These are phyloP conservation scores for Penicillium janthinellum DNA, from an alignment of 2,329 filamentous ascomycete species.

Conservation along the genomic window DNA sequence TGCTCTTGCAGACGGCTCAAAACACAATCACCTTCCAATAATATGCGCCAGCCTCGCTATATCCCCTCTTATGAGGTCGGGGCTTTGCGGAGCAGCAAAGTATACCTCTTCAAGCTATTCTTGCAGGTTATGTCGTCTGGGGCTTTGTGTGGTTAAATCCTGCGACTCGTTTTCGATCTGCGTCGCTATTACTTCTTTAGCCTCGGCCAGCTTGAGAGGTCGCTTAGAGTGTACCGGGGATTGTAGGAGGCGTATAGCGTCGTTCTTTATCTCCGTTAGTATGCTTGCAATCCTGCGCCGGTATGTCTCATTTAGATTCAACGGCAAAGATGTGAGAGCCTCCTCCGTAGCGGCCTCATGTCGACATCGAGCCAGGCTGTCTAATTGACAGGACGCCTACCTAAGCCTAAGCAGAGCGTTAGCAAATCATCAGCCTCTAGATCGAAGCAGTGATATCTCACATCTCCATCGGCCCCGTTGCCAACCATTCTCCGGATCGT, in stretches of 20 bases:
- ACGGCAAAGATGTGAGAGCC: slow-evolving; percentile 2
- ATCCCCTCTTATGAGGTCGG: slow-evolving; percentile 28
- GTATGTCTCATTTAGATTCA: neutral
- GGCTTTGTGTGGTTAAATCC: slow-evolving; percentile 13
- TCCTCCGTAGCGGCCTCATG: slow-evolving; percentile 10
- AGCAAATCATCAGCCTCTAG: neutral
- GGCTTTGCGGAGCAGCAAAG: slow-evolving; percentile 34
- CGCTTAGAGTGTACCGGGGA: no score
- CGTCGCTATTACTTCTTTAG: slow-evolving; percentile 17
- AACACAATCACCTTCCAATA: no score
- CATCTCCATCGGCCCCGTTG: slow-evolving; percentile 6
- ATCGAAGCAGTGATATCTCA: slow-evolving; percentile 4
- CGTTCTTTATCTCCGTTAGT: no score
- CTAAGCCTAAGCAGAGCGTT: slow-evolving; percentile 6
- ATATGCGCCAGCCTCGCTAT: slow-evolving; percentile 24
- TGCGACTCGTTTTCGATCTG: neutral
- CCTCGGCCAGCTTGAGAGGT: neutral
- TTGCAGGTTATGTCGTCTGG: slow-evolving; percentile 31
- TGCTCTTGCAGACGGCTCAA: slow-evolving; percentile 14
- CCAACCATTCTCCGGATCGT: neutral
- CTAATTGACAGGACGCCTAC: slow-evolving; percentile 9
- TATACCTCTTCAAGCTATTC: slow-evolving; percentile 44
- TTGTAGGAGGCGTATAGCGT: no score
- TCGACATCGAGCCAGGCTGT: slow-evolving; percentile 9
- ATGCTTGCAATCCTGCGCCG: no score